Conservation (phyloP, 73 alveolate species). For the Tetrahymena elliotti region DNA sequence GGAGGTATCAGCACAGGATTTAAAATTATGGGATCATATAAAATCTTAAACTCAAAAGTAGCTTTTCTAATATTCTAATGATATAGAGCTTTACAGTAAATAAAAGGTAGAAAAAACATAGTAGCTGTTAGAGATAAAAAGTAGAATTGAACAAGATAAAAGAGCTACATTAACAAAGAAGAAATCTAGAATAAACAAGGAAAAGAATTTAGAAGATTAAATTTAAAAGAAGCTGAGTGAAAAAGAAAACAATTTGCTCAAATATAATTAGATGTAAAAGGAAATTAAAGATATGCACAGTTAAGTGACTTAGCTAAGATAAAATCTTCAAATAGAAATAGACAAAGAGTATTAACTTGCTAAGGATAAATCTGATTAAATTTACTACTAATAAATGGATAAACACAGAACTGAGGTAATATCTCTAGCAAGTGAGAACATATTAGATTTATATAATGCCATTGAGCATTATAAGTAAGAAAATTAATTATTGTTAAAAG, state of each 20-base stretch:
- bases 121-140: not conserved
- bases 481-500: not conserved
- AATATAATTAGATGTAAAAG: not conserved
- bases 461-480: not conserved
- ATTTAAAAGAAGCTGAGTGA: not conserved
- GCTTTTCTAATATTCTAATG: not conserved
- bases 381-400: not conserved
- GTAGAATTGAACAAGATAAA: not conserved
- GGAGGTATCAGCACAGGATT: not conserved
- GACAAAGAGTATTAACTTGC: not conserved
- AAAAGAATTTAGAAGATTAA: not conserved
- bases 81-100: not conserved
- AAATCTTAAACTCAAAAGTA: not conserved
- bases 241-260: not conserved
- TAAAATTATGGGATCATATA: not conserved
- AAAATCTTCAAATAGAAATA: not conserved
- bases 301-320: not conserved
- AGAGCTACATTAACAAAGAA: not conserved
- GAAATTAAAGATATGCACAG: not conserved
- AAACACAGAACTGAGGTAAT: not conserved
- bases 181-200: not conserved
- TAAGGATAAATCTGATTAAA: not conserved
- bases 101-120: not conserved
- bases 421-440: not conserved
- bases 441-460: not conserved